These are phyloP conservation scores for Moesziomyces sp. DNA, from an alignment of 1,284 basidiomycete genomes.

Conservation along the genomic window DNA sequence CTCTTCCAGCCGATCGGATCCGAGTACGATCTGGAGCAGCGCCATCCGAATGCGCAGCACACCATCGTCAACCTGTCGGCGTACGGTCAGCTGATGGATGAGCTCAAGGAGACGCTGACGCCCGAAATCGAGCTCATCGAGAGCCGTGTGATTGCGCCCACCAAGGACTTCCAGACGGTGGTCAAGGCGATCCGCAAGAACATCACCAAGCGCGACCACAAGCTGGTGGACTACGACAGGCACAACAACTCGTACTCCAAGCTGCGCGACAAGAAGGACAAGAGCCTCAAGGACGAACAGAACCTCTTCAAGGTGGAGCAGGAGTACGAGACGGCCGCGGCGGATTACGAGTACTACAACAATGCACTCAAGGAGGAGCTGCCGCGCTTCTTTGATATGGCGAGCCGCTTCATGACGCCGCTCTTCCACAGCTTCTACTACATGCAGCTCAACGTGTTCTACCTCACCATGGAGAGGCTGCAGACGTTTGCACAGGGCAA, in stretches of 20 bases:
- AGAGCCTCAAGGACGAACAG: slow-evolving; percentile 68
- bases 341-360: slow-evolving; percentile 98
- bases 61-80: slow-evolving; percentile 82
- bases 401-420: slow-evolving; percentile 91
- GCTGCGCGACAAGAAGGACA: slow-evolving; percentile 88
- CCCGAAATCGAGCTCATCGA: slow-evolving; percentile 97
- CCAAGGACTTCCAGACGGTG: slow-evolving; percentile 86
- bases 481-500: slow-evolving; percentile 83
- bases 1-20: slow-evolving; percentile 70
- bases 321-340: slow-evolving; percentile 93
- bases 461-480: slow-evolving; percentile 91
- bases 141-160: slow-evolving; percentile 82
- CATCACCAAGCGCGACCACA: slow-evolving; percentile 95
- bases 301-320: slow-evolving; percentile 82
- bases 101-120: slow-evolving; percentile 79
- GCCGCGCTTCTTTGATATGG: slow-evolving; percentile 87
- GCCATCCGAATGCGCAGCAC: slow-evolving; percentile 80
- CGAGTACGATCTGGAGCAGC: slow-evolving; percentile 83
- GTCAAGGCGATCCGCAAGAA: slow-evolving; percentile 92
- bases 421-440: slow-evolving; percentile 98
- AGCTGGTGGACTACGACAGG: slow-evolving; percentile 95
- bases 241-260: slow-evolving; percentile 96
- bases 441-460: slow-evolving; percentile 96
- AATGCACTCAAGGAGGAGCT: slow-evolving; percentile 89
- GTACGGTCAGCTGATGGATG: slow-evolving; percentile 82